These are phyloP conservation scores for Fragaria vesca DNA, from an alignment of 306 rosid genomes.

Conservation along the genomic window DNA sequence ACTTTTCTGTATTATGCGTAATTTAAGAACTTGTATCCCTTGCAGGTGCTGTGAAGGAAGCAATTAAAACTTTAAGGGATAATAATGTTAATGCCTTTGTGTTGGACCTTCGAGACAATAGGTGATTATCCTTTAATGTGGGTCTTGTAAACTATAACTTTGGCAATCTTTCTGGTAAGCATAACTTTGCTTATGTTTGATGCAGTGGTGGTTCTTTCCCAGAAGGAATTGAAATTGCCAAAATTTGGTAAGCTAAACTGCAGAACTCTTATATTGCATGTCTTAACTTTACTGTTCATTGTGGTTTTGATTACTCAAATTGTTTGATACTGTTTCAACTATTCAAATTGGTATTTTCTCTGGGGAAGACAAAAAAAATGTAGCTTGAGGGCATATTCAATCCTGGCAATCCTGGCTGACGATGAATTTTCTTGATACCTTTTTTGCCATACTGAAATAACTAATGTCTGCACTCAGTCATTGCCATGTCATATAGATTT, in stretches of 20 bases:
- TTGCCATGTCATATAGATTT: not conserved
- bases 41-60: conserved; percentile 92
- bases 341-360: not conserved
- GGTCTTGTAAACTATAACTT: conserved; percentile 31
- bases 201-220: conserved; percentile 99
- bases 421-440: not conserved
- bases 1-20: not conserved
- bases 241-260: conserved; percentile 72
- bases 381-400: not conserved
- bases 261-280: conserved; percentile 18
- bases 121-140: conserved; percentile 46
- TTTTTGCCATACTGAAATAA: too few species aligned
- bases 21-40: conserved; percentile 25
- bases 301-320: not conserved
- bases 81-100: conserved; percentile 82
- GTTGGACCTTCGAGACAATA: conserved; percentile 97
- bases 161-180: conserved; percentile 45
- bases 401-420: not conserved
- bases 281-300: not conserved
- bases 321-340: not conserved
- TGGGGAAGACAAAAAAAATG: not conserved
- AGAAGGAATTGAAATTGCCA: conserved; percentile 96
- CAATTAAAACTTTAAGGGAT: conserved; percentile 70
- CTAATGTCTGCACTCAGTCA: not conserved
- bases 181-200: conserved; percentile 48